Evolutionary conservation across 2,329 filamentous ascomycete species (phyloP).

Genomic region (Neonectria punicea): DNA sequence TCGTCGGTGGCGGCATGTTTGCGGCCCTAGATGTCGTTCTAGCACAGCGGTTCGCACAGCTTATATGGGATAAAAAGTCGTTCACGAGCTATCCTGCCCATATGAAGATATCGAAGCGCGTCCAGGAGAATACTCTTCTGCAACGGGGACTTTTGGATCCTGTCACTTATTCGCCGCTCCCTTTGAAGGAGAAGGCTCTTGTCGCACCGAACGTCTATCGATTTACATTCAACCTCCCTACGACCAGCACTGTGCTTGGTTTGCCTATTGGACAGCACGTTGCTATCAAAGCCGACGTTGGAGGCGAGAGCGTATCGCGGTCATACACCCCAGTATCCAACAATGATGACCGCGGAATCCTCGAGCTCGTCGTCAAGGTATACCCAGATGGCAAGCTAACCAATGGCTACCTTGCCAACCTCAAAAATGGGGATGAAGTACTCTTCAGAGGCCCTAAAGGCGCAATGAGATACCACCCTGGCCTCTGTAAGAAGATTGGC

Average conservation of each 20-base stretch:
- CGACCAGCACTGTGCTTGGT: slow-evolving; percentile 56
- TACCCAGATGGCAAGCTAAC: slow-evolving; percentile 64
- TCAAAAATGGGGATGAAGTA: slow-evolving; percentile 61
- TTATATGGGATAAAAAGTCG: too few species aligned
- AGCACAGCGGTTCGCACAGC: too few species aligned
- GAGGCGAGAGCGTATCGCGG: slow-evolving; percentile 57
- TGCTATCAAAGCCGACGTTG: slow-evolving; percentile 59
- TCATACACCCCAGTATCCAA: slow-evolving; percentile 67
- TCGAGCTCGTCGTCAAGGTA: slow-evolving; percentile 63
- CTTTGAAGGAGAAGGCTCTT: slow-evolving; percentile 53
- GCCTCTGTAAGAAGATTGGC: slow-evolving; percentile 57
- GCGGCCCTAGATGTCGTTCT: too few species aligned
- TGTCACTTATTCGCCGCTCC: slow-evolving; percentile 57
- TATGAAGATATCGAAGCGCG: slow-evolving; percentile 51
- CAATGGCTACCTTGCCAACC: slow-evolving; percentile 57
- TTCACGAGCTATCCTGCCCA: slow-evolving; percentile 43
- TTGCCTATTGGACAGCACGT: slow-evolving; percentile 68
- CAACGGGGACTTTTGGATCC: slow-evolving; percentile 61
- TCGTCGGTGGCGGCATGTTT: too few species aligned
- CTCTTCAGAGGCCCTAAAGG: slow-evolving; percentile 67
- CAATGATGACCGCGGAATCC: slow-evolving; percentile 57
- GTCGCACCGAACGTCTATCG: slow-evolving; percentile 58
- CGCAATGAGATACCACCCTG: slow-evolving; percentile 61
- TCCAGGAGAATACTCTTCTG: slow-evolving; percentile 42
- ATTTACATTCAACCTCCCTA: slow-evolving; percentile 60